These are phyloP conservation scores for Vigna angularis DNA, from an alignment of 306 rosid species.

Conservation along the genomic window DNA sequence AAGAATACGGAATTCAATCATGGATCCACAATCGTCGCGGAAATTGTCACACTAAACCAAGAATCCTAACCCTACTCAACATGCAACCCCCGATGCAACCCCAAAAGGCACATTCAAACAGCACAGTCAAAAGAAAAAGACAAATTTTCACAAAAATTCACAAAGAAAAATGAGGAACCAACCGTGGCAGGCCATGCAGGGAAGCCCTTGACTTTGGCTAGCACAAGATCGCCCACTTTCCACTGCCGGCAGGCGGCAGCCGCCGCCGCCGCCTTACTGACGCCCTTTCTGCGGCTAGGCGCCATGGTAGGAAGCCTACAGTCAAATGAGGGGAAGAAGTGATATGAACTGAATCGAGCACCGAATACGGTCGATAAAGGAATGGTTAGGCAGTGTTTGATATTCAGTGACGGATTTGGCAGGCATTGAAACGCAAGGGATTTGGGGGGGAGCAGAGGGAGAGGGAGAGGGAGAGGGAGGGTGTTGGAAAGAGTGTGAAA, in stretches of 20 bases:
- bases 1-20: not conserved
- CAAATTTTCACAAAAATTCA: not conserved
- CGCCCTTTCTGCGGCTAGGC: conserved; percentile 82
- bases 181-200: conserved; percentile 99
- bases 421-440: conserved; percentile 70
- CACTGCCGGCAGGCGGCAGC: conserved; percentile 91
- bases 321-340: conserved; percentile 46
- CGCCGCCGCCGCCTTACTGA: conserved; percentile 74
- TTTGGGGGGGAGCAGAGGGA: conserved; percentile 18
- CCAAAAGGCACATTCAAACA: conserved; percentile 24
- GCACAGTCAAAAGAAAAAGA: not conserved
- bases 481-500: conserved; percentile 3
- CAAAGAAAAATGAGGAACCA: conserved; percentile 23
- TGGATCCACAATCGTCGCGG: conserved; percentile 46
- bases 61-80: conserved; percentile 31
- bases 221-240: conserved; percentile 98
- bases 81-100: conserved; percentile 33
- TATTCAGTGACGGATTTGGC: conserved; percentile 48
- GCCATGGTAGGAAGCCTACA: conserved; percentile 66
- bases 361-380: conserved; percentile 57
- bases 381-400: conserved; percentile 50
- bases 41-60: conserved; percentile 27
- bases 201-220: conserved; percentile 93
- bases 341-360: conserved; percentile 51
- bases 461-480: not conserved